Conservation (phyloP, 2,329 filamentous ascomycete species). For the Aspergillus cejpii region DNA sequence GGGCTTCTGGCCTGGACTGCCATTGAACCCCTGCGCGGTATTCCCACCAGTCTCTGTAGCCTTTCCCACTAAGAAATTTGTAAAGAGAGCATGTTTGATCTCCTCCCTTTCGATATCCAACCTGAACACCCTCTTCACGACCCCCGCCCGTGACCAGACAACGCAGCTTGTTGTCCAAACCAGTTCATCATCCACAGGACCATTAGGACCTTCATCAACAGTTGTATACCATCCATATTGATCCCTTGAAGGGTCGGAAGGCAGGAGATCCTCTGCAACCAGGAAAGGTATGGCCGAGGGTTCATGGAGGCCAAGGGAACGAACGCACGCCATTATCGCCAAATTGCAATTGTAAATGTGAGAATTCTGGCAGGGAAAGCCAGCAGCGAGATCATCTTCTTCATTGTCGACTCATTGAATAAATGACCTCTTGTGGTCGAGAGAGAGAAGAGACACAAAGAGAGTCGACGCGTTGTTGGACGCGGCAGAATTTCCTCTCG, state of each 20-base stretch:
- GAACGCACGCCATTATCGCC: slow-evolving; percentile 73
- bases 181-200: slow-evolving; percentile 66
- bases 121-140: slow-evolving; percentile 77
- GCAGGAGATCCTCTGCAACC: slow-evolving; percentile 70
- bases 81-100: slow-evolving; percentile 78
- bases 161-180: slow-evolving; percentile 68
- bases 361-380: slow-evolving; percentile 20
- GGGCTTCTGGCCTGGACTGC: not conserved
- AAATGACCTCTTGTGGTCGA: not conserved
- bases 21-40: slow-evolving; percentile 6
- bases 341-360: slow-evolving; percentile 17
- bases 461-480: not conserved
- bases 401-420: slow-evolving; percentile 22
- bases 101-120: slow-evolving; percentile 82
- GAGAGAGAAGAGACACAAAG: not conserved
- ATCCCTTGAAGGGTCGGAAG: slow-evolving; percentile 56
- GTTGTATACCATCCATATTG: slow-evolving; percentile 68
- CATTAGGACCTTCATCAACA: slow-evolving; percentile 39
- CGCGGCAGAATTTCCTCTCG: not conserved
- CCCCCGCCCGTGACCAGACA: slow-evolving; percentile 79
- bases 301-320: slow-evolving; percentile 83
- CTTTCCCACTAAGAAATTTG: slow-evolving; percentile 61
- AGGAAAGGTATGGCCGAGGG: slow-evolving; percentile 78
- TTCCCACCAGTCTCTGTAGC: slow-evolving; percentile 16
- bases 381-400: slow-evolving; percentile 20